Evolutionary conservation across 257 asterid genomes (phyloP).

Genomic region (Penstemon davidsonii): DNA sequence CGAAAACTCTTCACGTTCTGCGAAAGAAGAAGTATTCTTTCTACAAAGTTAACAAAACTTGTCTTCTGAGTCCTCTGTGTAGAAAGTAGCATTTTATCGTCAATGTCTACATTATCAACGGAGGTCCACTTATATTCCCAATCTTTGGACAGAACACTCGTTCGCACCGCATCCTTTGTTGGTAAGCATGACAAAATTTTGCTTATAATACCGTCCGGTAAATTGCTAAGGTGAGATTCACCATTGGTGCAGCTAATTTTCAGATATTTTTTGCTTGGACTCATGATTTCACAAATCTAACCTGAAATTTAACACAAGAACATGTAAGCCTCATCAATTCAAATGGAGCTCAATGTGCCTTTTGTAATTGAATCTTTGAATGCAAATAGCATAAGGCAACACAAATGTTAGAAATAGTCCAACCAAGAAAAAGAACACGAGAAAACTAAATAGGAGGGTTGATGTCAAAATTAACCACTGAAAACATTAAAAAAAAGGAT

Average conservation of each 20-base stretch:
- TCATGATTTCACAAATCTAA: background rate
- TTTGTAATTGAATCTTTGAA: too few species aligned
- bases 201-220: background rate
- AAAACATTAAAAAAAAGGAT: too few species aligned
- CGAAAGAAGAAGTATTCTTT: background rate
- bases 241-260: background rate
- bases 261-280: background rate
- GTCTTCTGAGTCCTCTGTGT: too few species aligned
- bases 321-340: background rate
- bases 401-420: background rate
- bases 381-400: background rate
- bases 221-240: background rate
- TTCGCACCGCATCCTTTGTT: background rate
- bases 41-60: background rate
- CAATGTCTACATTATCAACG: background rate
- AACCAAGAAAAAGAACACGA: background rate
- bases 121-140: background rate
- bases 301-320: background rate
- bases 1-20: background rate
- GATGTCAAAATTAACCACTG: too few species aligned
- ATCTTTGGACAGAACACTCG: background rate
- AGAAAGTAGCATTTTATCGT: background rate
- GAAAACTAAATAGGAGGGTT: too few species aligned
- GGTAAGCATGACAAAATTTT: background rate
- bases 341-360: background rate